Conservation (phyloP, 2,329 filamentous ascomycete species). For the Basipetospora sp. region DNA sequence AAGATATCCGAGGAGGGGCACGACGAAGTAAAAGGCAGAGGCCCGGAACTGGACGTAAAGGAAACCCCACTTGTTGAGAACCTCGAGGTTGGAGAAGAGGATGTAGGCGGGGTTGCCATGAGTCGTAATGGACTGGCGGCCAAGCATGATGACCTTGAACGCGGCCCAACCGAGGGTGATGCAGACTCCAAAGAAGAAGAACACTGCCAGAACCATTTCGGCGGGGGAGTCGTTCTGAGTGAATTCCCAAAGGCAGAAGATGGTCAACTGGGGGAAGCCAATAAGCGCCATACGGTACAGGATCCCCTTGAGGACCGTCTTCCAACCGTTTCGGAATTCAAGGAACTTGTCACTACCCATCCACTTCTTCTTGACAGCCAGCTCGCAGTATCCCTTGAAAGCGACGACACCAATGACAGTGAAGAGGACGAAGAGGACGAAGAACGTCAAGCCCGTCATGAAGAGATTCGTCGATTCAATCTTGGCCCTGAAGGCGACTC, state of each 20-base stretch:
- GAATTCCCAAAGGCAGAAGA: conserved; percentile 87
- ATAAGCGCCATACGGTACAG: conserved; percentile 82
- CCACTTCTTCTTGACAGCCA: conserved; percentile 57
- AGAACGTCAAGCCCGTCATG: conserved; percentile 80
- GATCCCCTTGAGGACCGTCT: conserved; percentile 82
- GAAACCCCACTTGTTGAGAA: conserved; percentile 95
- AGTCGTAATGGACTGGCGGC: conserved; percentile 73
- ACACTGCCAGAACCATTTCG: conserved; percentile 71
- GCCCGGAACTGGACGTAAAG: conserved; percentile 94
- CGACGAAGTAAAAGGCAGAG: conserved; percentile 87
- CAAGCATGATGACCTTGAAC: conserved; percentile 77
- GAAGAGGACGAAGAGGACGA: conserved; percentile 66
- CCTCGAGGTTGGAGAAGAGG: conserved; percentile 85
- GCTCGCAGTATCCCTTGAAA: conserved; percentile 72
- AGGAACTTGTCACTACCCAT: conserved; percentile 77
- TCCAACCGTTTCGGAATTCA: conserved; percentile 91
- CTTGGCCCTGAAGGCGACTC: conserved; percentile 69
- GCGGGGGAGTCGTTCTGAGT: conserved; percentile 73
- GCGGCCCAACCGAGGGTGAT: conserved; percentile 71
- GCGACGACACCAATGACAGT: conserved; percentile 56
- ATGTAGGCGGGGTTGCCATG: conserved; percentile 96
- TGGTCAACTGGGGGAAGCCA: conserved; percentile 78
- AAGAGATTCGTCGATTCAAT: conserved; percentile 91
- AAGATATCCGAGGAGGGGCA: conserved; percentile 63
- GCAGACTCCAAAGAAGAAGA: conserved; percentile 73